These are phyloP conservation scores for Kluyveromyces sp. DNA, from an alignment of 1,139 yeast genomes.

Conservation along the genomic window DNA sequence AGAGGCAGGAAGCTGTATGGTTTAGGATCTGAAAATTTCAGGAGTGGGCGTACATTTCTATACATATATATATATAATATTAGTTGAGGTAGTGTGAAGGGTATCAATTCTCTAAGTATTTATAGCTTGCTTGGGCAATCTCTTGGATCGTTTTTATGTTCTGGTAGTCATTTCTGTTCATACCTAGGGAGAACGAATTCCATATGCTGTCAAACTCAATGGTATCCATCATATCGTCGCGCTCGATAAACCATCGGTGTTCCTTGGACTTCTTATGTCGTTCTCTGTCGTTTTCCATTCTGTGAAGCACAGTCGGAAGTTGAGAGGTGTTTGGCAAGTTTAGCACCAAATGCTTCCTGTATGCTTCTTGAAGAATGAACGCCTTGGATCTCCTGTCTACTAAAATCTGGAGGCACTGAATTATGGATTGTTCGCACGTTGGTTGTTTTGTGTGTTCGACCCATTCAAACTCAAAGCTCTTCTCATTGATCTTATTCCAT, in stretches of 20 bases:
- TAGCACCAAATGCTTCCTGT: conserved; percentile 11
- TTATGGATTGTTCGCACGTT: conserved; percentile 6
- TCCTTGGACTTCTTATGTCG: conserved; percentile 30
- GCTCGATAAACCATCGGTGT: conserved; percentile 25
- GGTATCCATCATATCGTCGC: conserved; percentile 16
- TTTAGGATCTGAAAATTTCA: too few species aligned
- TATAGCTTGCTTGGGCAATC: conserved; percentile 18
- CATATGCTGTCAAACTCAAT: conserved; percentile 20
- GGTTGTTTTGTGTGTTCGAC: not conserved
- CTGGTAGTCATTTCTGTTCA: conserved; percentile 18
- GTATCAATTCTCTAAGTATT: conserved; percentile 4
- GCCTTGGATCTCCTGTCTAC: conserved; percentile 11
- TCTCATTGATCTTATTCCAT: not conserved
- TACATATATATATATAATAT: too few species aligned
- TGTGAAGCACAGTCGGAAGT: conserved; percentile 19
- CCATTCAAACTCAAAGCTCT: conserved; percentile 7
- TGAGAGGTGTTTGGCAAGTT: conserved; percentile 9
- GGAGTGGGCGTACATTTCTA: too few species aligned
- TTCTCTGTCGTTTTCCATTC: conserved; percentile 31
- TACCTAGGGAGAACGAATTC: conserved; percentile 11
- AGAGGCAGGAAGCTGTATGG: too few species aligned
- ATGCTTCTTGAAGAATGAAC: conserved; percentile 10
- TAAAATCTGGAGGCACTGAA: conserved; percentile 7
- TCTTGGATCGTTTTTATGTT: conserved; percentile 19
- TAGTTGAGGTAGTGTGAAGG: not conserved